phyloP scores from a whole-genome alignment of 495 filamentous ascomycete species.

The Terfezia claveryi region DNA sequence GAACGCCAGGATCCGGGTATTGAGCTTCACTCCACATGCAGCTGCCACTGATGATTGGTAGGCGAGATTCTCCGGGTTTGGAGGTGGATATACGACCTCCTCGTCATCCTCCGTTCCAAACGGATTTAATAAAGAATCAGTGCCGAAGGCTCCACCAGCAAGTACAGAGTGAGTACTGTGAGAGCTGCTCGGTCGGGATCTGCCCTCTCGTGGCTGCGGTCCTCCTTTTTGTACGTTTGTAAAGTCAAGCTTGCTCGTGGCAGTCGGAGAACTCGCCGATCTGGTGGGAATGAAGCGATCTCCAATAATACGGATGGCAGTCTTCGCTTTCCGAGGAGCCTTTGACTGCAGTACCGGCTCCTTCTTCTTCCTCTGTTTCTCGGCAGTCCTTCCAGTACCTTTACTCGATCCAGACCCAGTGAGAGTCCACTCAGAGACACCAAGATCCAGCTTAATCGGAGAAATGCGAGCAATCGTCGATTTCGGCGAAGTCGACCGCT shows the following conservation, averaged over 20 bases:
- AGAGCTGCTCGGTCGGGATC: slow-evolving; percentile 41
- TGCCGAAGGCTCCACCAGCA: slow-evolving; percentile 10
- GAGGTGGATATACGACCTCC: slow-evolving; percentile 37
- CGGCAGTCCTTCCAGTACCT: not conserved
- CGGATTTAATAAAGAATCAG: slow-evolving; percentile 6
- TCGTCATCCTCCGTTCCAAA: slow-evolving; percentile 29
- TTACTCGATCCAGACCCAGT: slow-evolving; percentile 51
- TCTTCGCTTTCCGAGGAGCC: slow-evolving; percentile 39
- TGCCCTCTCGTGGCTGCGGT: slow-evolving; percentile 22
- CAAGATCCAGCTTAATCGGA: slow-evolving; percentile 66
- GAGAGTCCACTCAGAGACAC: slow-evolving; percentile 78
- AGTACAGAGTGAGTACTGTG: not conserved
- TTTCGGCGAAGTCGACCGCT: slow-evolving; percentile 21
- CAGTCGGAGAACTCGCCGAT: slow-evolving; percentile 65
- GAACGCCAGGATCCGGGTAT: slow-evolving; percentile 92
- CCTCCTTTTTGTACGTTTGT: slow-evolving; percentile 5
- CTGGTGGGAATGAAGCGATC: slow-evolving; percentile 96
- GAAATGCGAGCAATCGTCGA: slow-evolving; percentile 20
- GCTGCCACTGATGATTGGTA: slow-evolving; percentile 82
- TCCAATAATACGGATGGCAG: slow-evolving; percentile 59
- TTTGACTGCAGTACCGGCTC: not conserved
- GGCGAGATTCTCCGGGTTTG: slow-evolving; percentile 65
- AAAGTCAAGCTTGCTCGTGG: slow-evolving; percentile 52
- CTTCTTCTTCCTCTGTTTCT: not conserved
- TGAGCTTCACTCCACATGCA: slow-evolving; percentile 79